Evolutionary conservation across 768 basidiomycete species (phyloP).

Genomic region (Tulasnella sp.): DNA sequence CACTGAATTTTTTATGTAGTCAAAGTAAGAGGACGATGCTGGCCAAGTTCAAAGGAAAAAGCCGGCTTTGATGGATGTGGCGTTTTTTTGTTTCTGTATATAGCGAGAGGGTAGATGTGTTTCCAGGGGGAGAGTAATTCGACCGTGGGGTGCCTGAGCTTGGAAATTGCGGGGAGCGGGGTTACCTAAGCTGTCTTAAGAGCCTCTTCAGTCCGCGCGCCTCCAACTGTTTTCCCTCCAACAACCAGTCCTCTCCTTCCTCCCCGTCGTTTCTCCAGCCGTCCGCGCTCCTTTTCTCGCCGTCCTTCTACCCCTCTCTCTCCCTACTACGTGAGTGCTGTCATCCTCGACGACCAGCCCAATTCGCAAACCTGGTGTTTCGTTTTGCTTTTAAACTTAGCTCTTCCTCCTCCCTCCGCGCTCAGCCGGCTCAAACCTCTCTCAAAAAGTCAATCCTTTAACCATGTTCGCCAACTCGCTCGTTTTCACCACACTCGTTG

Average conservation of each 20-base stretch:
- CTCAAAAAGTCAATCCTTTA: constrained; percentile 40
- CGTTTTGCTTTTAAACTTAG: constrained; percentile 38
- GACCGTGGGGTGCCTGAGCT: not conserved
- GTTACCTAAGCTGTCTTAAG: constrained; percentile 4
- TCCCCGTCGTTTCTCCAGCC: constrained; percentile 21
- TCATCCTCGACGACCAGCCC: not conserved
- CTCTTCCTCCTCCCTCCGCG: constrained; percentile 21
- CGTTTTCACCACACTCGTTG: constrained; percentile 72
- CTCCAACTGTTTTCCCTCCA: constrained; percentile 2
- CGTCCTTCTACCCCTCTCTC: not conserved
- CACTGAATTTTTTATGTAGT: not conserved
- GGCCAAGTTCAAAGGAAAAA: constrained; percentile 38
- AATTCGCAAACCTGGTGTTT: not conserved
- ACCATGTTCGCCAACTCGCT: constrained; percentile 75
- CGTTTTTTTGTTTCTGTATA: not conserved
- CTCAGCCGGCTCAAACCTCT: constrained; percentile 42
- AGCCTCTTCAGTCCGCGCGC: not conserved
- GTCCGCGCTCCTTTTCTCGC: constrained; percentile 4
- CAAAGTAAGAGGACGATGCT: constrained; percentile 40
- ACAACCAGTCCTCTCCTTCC: constrained; percentile 14
- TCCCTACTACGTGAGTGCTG: constrained; percentile 3
- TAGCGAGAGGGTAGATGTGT: not conserved
- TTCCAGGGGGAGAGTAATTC: constrained; percentile 14
- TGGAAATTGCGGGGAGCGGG: constrained; percentile 8
- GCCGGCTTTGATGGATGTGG: constrained; percentile 27